Evolutionary conservation across 768 basidiomycete genomes (phyloP), one percentile per base, ranked within the genome.

Genomic region (Phlebiopsis flavidoalba): DNA sequence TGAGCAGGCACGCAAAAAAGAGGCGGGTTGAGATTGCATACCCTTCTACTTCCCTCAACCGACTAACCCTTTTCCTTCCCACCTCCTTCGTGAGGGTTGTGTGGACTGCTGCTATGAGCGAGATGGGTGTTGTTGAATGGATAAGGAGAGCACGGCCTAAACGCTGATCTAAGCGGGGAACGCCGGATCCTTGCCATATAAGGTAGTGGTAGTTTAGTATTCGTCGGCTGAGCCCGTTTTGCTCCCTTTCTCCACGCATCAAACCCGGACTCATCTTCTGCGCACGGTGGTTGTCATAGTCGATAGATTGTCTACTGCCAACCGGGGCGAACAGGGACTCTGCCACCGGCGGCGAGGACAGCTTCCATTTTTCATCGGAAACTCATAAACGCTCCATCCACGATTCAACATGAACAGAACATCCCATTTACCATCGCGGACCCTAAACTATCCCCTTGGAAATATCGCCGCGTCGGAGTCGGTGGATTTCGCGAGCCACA

Each of bases 41-140:
- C 86, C 86, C 83, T 83, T 73, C 83, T 80, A 76, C 86, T 78
- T 82, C 87, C 88, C 86, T 74, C 88, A 85, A 79, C 87, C 85
- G 74, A 78, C 84, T 80, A 76, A 74, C 85, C 82, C 83, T 72
- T 76, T 77, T 81, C 80, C 75, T 86, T 80, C 78, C 85, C 83
- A 82, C 85, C 77, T 63, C 68, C 68, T 67, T 60, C 68, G 67
- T 80, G 77, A 79, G 73, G 74, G 80, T n/a, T n/a, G n/a, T 77
- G 35, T 82, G 79, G 82, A 80, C 74, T 77, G 81, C 70, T 70
- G 73, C 74, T 74, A 74, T 71, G 66, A 69, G 69, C 64, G 64
- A 69, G 70, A 66, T 68, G 64, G 64, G 59, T 59, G 67, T 62
- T 68, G 61, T n/a, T n/a, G n/a, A n/a, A 68, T 60, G 64, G 65